phyloP scores from a whole-genome alignment of 345 rosid genomes.

The Euphorbia peplus region DNA sequence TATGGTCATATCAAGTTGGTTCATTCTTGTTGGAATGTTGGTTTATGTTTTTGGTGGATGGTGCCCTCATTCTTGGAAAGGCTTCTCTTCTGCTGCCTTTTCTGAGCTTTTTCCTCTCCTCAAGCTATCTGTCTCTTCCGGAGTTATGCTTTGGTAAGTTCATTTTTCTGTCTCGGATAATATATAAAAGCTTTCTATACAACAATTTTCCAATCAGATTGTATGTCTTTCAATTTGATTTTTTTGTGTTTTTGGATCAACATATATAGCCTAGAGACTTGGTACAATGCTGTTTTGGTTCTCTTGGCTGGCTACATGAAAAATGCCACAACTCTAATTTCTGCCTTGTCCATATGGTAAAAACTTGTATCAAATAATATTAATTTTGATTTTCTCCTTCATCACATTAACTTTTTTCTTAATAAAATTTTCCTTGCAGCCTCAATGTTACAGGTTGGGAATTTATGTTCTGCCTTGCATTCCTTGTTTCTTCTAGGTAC shows the following conservation, averaged over 20 bases:
- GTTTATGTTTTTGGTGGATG: slow-evolving; percentile 56
- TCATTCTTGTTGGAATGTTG: slow-evolving; percentile 17
- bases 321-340: slow-evolving; percentile 52
- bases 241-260: neutral
- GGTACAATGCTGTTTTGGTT: slow-evolving; percentile 71
- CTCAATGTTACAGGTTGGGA: slow-evolving; percentile 48
- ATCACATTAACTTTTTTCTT: neutral
- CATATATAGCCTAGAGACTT: slow-evolving; percentile 72
- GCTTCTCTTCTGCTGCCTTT: slow-evolving; percentile 49
- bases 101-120: slow-evolving; percentile 43
- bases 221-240: neutral
- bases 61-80: slow-evolving; percentile 72
- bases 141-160: slow-evolving; percentile 54
- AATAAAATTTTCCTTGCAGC: slow-evolving; percentile 18
- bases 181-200: too few species aligned
- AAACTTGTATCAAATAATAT: neutral
- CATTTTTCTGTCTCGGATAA: too few species aligned
- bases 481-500: slow-evolving; percentile 48
- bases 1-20: slow-evolving; percentile 31
- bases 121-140: slow-evolving; percentile 62
- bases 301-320: slow-evolving; percentile 67
- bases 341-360: slow-evolving; percentile 91
- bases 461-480: slow-evolving; percentile 53
- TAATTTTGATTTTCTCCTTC: neutral
- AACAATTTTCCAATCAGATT: too few species aligned